Conservation (phyloP, 371 early-diverging fungal genomes). For the Mortierella sp. region DNA sequence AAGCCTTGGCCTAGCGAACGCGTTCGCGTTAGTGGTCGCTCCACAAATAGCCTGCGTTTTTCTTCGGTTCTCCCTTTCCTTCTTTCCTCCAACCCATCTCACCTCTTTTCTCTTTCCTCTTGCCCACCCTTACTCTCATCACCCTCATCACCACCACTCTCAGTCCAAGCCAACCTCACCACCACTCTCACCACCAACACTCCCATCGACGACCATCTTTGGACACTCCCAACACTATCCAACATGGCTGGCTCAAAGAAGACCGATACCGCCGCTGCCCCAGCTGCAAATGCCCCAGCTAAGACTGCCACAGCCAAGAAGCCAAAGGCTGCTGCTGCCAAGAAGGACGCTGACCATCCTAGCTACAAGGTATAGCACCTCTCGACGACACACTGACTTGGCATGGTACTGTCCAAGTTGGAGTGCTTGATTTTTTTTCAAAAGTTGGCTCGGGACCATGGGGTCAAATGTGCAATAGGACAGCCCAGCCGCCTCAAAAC, state of each 20-base stretch:
- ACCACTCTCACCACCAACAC: neutral
- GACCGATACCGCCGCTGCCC: slow-evolving; percentile 32
- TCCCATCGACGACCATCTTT: too few species aligned
- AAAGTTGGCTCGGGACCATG: slow-evolving; percentile 41
- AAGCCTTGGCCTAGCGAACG: too few species aligned
- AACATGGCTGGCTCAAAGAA: slow-evolving; percentile 51
- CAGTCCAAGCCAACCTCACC: neutral
- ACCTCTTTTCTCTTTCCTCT: slow-evolving; percentile 9
- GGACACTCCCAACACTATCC: too few species aligned
- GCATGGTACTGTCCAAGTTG: too few species aligned
- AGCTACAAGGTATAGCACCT: slow-evolving; percentile 59
- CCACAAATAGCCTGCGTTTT: too few species aligned
- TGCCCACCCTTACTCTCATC: slow-evolving; percentile 5
- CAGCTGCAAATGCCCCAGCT: slow-evolving; percentile 24
- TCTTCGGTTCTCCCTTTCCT: neutral
- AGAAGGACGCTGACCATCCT: slow-evolving; percentile 61
- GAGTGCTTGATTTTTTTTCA: slow-evolving; percentile 25
- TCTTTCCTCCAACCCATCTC: slow-evolving; percentile 5
- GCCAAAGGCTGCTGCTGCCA: slow-evolving; percentile 49
- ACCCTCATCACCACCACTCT: neutral
- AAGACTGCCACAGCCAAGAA: slow-evolving; percentile 44
- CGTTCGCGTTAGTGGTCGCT: too few species aligned
- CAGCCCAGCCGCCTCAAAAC: too few species aligned
- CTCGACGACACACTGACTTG: too few species aligned
- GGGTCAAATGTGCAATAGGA: slow-evolving; percentile 9